Conservation (phyloP, 768 basidiomycete genomes). For the Phallus indusiatus region DNA sequence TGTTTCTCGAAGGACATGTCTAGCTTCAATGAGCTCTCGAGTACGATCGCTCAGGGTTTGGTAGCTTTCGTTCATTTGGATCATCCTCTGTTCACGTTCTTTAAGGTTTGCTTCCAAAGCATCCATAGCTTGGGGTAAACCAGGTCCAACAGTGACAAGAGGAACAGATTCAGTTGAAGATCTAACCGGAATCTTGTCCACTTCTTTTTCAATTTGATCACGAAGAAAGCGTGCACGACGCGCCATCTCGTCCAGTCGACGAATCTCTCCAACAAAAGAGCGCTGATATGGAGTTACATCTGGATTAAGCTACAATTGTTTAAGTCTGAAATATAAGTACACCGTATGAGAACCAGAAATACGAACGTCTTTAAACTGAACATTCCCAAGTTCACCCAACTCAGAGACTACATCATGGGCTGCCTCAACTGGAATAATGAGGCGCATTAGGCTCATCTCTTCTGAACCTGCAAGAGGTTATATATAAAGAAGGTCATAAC, state of each 20-base stretch:
- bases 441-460: conserved; percentile 95
- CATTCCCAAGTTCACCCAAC: conserved; percentile 89
- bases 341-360: neutral
- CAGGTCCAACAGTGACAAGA: conserved; percentile 81
- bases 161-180: conserved; percentile 82
- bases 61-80: conserved; percentile 90
- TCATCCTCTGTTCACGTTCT: conserved; percentile 77
- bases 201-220: conserved; percentile 78
- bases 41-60: conserved; percentile 78
- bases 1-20: conserved; percentile 91
- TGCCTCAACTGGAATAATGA: conserved; percentile 94
- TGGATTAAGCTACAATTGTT: conserved; percentile 66
- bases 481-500: conserved; percentile 8
- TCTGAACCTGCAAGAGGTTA: conserved; percentile 63
- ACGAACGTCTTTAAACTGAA: conserved; percentile 89
- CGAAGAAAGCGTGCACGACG: conserved; percentile 88
- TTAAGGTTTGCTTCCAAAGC: conserved; percentile 81
- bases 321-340: conserved; percentile 4
- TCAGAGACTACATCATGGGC: conserved; percentile 95
- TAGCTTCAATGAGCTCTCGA: conserved; percentile 83
- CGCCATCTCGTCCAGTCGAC: conserved; percentile 92
- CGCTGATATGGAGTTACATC: conserved; percentile 96
- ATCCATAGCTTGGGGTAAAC: conserved; percentile 88
- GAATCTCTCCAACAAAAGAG: conserved; percentile 92
- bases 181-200: conserved; percentile 71